Conservation (phyloP, 805 yeast species). For the Sugiyamaella floridensis region DNA sequence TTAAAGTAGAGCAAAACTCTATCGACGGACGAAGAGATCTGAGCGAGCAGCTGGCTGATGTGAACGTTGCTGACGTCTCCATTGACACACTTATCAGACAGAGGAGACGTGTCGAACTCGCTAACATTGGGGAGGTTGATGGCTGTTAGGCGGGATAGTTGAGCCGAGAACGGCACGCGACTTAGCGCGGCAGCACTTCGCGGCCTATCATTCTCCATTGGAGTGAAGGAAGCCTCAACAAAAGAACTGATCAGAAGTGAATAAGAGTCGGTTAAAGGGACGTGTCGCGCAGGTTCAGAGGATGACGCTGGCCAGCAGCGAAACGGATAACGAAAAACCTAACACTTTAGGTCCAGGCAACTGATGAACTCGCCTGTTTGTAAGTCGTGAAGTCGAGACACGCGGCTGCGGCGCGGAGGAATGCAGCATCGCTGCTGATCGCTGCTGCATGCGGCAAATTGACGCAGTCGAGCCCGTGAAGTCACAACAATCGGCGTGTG, state of each 20-base stretch:
- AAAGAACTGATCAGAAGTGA: too few relatives aligned
- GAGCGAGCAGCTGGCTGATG: neutral
- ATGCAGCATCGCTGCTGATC: neutral
- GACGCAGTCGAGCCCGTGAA: neutral
- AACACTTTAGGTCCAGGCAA: too few relatives aligned
- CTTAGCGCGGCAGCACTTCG: conserved; percentile 8
- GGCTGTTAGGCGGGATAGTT: conserved; percentile 7
- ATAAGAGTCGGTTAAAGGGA: too few relatives aligned
- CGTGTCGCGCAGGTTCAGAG: too few relatives aligned
- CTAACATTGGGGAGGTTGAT: conserved; percentile 3
- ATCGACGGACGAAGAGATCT: conserved; percentile 12
- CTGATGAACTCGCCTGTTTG: too few relatives aligned
- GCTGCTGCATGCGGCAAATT: neutral
- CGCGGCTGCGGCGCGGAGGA: neutral
- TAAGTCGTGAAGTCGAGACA: too few relatives aligned
- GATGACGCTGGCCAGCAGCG: too few relatives aligned
- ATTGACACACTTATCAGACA: neutral
- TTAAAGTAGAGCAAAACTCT: conserved; percentile 15
- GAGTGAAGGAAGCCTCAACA: too few relatives aligned
- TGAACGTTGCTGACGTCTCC: neutral
- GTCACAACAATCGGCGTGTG: too few relatives aligned
- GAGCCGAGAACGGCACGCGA: conserved; percentile 13
- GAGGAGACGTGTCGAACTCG: neutral
- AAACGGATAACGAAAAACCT: too few relatives aligned
- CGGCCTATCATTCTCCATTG: neutral